phyloP scores from a whole-genome alignment of 345 rosid genomes.

The Hibiscus mutabilis region DNA sequence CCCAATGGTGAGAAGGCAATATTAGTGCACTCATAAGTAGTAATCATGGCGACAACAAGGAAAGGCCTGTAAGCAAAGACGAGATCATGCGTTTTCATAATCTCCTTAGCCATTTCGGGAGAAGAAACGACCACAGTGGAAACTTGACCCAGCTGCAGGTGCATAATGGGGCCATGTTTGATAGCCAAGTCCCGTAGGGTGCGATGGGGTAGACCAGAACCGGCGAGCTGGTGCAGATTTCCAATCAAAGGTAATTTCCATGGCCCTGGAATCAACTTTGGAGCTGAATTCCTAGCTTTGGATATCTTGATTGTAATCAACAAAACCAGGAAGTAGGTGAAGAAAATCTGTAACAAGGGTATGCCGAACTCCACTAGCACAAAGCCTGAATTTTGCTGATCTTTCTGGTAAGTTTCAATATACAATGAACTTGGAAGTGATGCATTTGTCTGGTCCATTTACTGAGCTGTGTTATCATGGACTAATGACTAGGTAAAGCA shows the following conservation, averaged over 20 bases:
- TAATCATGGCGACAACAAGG: background rate
- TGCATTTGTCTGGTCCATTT: too few relatives aligned
- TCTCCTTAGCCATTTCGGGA: background rate
- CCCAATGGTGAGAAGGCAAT: slow-evolving; percentile 4
- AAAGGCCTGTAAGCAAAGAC: background rate
- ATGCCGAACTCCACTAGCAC: background rate
- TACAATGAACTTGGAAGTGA: too few relatives aligned
- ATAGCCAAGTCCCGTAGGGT: background rate
- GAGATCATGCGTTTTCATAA: background rate
- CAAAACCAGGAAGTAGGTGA: background rate
- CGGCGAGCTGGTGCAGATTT: background rate
- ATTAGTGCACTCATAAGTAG: background rate
- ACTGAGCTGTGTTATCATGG: too few relatives aligned
- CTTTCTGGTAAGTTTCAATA: too few relatives aligned
- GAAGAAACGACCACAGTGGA: slow-evolving; percentile 1
- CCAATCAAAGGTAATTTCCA: background rate
- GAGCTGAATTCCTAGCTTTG: background rate
- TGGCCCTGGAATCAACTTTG: background rate
- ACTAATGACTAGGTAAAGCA: too few relatives aligned
- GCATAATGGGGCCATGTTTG: background rate
- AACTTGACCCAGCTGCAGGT: background rate
- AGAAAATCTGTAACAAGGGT: background rate
- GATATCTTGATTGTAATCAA: background rate
- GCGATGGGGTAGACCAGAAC: background rate
- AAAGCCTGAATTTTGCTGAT: background rate